Conservation (phyloP, 2,329 filamentous ascomycete species). For the Penicillium sp. region DNA sequence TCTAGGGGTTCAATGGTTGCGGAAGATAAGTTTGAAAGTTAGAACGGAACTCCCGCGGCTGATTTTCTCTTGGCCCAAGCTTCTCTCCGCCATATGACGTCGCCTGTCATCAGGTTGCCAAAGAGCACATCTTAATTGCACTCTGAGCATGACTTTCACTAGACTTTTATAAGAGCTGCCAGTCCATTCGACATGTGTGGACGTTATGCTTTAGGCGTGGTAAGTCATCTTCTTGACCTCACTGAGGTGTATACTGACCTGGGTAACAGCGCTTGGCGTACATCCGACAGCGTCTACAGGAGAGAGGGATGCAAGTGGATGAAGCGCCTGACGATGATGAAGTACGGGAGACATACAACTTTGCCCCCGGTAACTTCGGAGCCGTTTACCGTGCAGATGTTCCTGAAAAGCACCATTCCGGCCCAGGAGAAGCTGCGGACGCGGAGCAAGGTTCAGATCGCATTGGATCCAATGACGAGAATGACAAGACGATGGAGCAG, state of each 20-base stretch:
- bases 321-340: slow-evolving; percentile 70
- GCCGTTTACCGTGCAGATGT: slow-evolving; percentile 79
- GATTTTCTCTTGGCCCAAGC: slow-evolving; percentile 27
- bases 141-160: background rate
- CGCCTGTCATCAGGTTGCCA: slow-evolving; percentile 8
- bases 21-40: background rate
- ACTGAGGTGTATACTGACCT: background rate
- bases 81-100: slow-evolving; percentile 30
- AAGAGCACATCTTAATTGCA: background rate
- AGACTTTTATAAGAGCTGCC: background rate
- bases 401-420: slow-evolving; percentile 54
- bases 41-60: slow-evolving; percentile 9
- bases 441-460: slow-evolving; percentile 10
- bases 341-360: slow-evolving; percentile 79
- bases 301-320: slow-evolving; percentile 70
- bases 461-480: background rate
- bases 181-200: slow-evolving; percentile 60
- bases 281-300: slow-evolving; percentile 69
- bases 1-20: background rate
- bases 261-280: slow-evolving; percentile 67
- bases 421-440: slow-evolving; percentile 20
- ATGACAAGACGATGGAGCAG: slow-evolving; percentile 13
- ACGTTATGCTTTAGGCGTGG: slow-evolving; percentile 63
- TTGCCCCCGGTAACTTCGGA: slow-evolving; percentile 82
- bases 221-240: slow-evolving; percentile 36